phyloP scores from a whole-genome alignment of 2,329 filamentous ascomycete species.

The Dothistroma pini region DNA sequence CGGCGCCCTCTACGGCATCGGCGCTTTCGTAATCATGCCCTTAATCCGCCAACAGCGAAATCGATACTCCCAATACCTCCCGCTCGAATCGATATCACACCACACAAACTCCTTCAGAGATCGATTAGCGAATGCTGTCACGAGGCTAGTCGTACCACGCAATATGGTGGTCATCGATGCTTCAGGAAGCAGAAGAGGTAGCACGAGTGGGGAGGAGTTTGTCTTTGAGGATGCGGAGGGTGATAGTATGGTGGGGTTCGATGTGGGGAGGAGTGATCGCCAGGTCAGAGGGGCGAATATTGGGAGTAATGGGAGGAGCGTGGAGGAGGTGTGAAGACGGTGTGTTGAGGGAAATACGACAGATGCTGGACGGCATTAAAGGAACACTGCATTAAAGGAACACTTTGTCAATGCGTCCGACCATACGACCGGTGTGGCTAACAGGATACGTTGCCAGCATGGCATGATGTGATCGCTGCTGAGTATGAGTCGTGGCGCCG shows the following conservation, averaged over 20 bases:
- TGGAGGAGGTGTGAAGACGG: constrained; percentile 2
- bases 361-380: too few species aligned
- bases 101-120: constrained; percentile 29
- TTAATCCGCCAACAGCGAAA: constrained; percentile 43
- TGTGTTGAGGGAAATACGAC: neutral
- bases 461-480: too few species aligned
- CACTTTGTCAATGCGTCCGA: too few species aligned
- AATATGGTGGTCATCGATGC: constrained; percentile 33
- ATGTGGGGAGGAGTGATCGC: constrained; percentile 36
- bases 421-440: too few species aligned
- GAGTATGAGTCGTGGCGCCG: too few species aligned
- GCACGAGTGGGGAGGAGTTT: constrained; percentile 33
- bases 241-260: constrained; percentile 47
- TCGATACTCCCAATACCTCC: constrained; percentile 45
- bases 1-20: constrained; percentile 40
- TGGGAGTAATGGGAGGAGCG: constrained; percentile 8
- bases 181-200: constrained; percentile 19
- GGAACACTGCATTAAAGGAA: too few species aligned
- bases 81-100: constrained; percentile 29
- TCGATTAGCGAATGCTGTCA: constrained; percentile 37
- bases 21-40: constrained; percentile 42
- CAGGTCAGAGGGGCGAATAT: constrained; percentile 36
- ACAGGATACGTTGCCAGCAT: too few species aligned
- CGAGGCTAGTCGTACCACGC: constrained; percentile 33
- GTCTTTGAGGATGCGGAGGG: constrained; percentile 45